Evolutionary conservation across 177 flowering plant species (phyloP), one percentile per base, ranked within the genome.

Genomic region (Vitis hybrid): DNA sequence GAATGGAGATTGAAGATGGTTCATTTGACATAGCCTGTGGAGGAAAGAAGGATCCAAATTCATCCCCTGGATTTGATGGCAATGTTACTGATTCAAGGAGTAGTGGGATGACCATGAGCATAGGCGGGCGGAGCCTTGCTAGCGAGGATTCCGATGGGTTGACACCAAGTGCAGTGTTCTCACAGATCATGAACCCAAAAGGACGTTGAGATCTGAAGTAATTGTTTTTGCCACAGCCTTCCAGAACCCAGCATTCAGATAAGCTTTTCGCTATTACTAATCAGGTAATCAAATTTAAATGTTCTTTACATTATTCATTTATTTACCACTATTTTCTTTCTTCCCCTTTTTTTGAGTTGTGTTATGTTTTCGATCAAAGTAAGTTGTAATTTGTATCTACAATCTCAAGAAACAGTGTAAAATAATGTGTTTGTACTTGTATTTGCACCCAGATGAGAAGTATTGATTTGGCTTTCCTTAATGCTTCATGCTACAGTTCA

Each of bases 141-240:
- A 94, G 97, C 62, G 92, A 85, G 77, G 97, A 92, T 75, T 92
- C 97, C 2, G 97, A 92, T 68, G 97, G 97, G 60, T 75, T 94
- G 75, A 94, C 97, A 39, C 98, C 97, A 48, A 94, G 95, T 70
- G 92, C 91, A 11, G 97, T 94, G 57, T 94, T 92, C 81, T 94
- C 98, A 2, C 97, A 94, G 86, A 89, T 94, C 76, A 94, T 92
- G 97, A 90, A 94, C 77, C 97, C 98, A 0, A 92, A 89, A 77
- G 98, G 97, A 57, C 88, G 97, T 63, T 92, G 71, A 83, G 73
- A 51, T 26, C 50, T 13, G 31, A 54, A 56, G 71, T 5, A 1
- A 6, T 1, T 20, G 12, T 51, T 31, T 9, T 18, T 16, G 13
- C 22, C 39, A 16, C 39, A 5, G 26, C 12, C 29, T 56, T 1